These are phyloP conservation scores for Curvularia sp. DNA, from an alignment of 2,329 filamentous ascomycete species.

Conservation along the genomic window DNA sequence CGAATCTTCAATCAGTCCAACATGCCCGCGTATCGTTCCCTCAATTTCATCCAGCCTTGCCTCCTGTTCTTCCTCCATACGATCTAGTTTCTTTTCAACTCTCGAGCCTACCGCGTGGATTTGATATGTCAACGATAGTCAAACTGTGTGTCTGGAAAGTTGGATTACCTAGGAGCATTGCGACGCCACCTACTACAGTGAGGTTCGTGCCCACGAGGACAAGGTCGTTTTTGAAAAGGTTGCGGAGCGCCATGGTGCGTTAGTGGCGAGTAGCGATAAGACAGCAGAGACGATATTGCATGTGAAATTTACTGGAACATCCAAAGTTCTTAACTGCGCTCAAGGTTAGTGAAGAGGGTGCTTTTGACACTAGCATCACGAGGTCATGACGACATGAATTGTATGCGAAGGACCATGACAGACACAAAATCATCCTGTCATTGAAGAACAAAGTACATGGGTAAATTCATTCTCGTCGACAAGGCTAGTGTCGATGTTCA, in stretches of 20 bases:
- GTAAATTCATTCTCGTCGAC: neutral
- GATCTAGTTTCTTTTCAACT: slow-evolving; percentile 35
- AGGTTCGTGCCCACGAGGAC: slow-evolving; percentile 17
- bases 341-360: neutral
- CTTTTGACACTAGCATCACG: slow-evolving; percentile 2
- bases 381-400: slow-evolving; percentile 13
- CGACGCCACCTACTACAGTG: slow-evolving; percentile 16
- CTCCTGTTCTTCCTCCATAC: slow-evolving; percentile 56
- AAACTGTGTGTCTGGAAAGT: neutral
- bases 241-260: slow-evolving; percentile 16
- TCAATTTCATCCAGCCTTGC: slow-evolving; percentile 57
- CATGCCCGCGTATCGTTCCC: slow-evolving; percentile 56
- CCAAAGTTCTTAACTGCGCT: neutral
- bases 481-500: neutral
- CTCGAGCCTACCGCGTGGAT: slow-evolving; percentile 7
- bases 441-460: neutral
- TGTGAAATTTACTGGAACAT: neutral
- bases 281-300: neutral
- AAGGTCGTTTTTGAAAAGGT: slow-evolving; percentile 21
- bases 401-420: neutral
- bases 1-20: slow-evolving; percentile 56
- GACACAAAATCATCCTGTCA: neutral
- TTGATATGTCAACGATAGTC: neutral
- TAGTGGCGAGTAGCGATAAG: neutral
- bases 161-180: slow-evolving; percentile 14